phyloP scores from a whole-genome alignment of 192 early-diverging fungal species.

The Funneliformis geosporum region DNA sequence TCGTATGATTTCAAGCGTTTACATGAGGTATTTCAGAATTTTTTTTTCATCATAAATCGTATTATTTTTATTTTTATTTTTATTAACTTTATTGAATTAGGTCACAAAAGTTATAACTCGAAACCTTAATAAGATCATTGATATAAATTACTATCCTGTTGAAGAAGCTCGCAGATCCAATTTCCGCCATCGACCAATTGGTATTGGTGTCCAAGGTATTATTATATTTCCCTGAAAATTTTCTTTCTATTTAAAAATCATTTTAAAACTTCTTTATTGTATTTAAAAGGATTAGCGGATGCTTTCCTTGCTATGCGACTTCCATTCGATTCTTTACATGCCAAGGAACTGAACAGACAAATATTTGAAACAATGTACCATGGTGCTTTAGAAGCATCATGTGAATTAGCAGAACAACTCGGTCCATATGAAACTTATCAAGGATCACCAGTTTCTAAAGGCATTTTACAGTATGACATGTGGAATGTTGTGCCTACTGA shows the following conservation, averaged over 20 bases:
- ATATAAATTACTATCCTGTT: slow-evolving; percentile 96
- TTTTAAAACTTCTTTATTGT: neutral
- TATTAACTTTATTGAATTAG: slow-evolving; percentile 24
- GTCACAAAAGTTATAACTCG: slow-evolving; percentile 86
- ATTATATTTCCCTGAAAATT: neutral
- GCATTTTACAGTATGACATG: slow-evolving; percentile 91
- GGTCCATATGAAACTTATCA: slow-evolving; percentile 88
- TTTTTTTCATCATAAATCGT: neutral
- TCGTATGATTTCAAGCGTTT: slow-evolving; percentile 85
- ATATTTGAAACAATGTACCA: slow-evolving; percentile 99
- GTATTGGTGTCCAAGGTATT: slow-evolving; percentile 93
- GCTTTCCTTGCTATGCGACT: slow-evolving; percentile 93
- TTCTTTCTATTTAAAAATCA: neutral
- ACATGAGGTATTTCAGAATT: slow-evolving; percentile 57
- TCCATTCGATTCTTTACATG: slow-evolving; percentile 89
- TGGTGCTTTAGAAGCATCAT: slow-evolving; percentile 88
- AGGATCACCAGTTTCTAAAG: slow-evolving; percentile 88
- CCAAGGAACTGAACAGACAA: slow-evolving; percentile 76
- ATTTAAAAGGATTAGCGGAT: slow-evolving; percentile 71
- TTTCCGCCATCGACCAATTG: slow-evolving; percentile 95
- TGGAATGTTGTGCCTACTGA: slow-evolving; percentile 83
- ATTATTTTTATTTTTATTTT: slow-evolving; percentile 19
- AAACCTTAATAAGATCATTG: slow-evolving; percentile 98
- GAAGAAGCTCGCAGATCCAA: slow-evolving; percentile 84
- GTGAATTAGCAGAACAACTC: slow-evolving; percentile 77